These are phyloP conservation scores for Pythium sukuiense DNA, from an alignment of 352 stramenopile species.

Conservation along the genomic window DNA sequence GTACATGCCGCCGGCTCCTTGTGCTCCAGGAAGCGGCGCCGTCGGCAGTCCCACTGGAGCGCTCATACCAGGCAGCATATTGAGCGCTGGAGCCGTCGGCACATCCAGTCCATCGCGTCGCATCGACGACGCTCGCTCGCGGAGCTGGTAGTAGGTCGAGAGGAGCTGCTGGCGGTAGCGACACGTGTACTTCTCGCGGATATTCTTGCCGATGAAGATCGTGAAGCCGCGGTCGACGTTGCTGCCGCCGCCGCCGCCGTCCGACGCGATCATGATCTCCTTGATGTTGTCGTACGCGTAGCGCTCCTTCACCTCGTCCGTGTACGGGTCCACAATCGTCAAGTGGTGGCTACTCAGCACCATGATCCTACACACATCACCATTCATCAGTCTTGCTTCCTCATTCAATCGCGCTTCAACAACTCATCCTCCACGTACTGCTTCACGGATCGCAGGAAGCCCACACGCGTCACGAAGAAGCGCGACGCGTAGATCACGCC, in stretches of 20 bases:
- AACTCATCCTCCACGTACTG: slow-evolving; percentile 28
- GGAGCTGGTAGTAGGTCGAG: slow-evolving; percentile 84
- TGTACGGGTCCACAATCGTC: slow-evolving; percentile 84
- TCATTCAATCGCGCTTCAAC: not conserved
- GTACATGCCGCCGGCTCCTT: slow-evolving; percentile 75
- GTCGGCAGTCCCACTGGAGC: slow-evolving; percentile 12
- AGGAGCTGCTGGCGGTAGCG: slow-evolving; percentile 80
- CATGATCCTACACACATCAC: slow-evolving; percentile 52
- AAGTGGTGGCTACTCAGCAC: slow-evolving; percentile 80
- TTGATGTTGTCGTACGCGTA: slow-evolving; percentile 89
- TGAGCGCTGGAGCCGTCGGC: slow-evolving; percentile 4
- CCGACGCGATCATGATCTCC: slow-evolving; percentile 78
- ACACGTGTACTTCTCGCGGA: slow-evolving; percentile 88
- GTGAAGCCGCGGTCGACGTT: slow-evolving; percentile 79
- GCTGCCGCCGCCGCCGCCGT: slow-evolving; percentile 54
- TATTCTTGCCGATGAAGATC: slow-evolving; percentile 83
- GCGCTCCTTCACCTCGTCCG: slow-evolving; percentile 83
- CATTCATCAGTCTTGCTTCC: not conserved
- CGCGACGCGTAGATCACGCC: slow-evolving; percentile 83
- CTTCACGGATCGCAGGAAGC: slow-evolving; percentile 77
- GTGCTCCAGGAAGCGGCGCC: slow-evolving; percentile 7
- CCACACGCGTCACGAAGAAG: slow-evolving; percentile 85
- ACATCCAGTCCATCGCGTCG: slow-evolving; percentile 46
- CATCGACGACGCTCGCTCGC: slow-evolving; percentile 76
- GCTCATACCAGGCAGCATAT: slow-evolving; percentile 10